Base-by-base conservation (phyloP, 345 rosid species). In the Eucalyptus caleyi region DNA sequence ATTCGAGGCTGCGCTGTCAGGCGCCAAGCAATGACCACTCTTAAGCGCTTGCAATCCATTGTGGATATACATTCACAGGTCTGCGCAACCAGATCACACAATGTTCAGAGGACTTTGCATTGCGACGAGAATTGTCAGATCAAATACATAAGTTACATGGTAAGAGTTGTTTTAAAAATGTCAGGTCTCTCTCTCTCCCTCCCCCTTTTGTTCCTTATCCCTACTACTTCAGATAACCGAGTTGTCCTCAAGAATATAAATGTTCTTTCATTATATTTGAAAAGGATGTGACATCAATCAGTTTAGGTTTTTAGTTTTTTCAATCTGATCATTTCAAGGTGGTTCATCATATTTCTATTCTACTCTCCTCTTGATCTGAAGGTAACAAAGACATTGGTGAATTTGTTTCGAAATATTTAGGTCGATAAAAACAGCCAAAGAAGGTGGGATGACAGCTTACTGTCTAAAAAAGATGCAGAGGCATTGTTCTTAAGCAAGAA, bases 391-490 rank as follows among this genome's bases (percentile, higher is more conserved):
- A 77, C 23, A 19, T 10, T 72, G 47, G 12, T 40, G 83, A 77
- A 21, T 11, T 40, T 77, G 54, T 50, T 37, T 59, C 26, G 5
- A 65, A 69, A 32, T 88, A 89, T 90, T 88, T 95, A 97, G 99
- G 94, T 95, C 92, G 97, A 96, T 42, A 91, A 91, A 85, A 95
- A 88, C 88, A 90, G 95, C 88, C 95, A 94, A 50, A 96, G 92
- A 93, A 94, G 96, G 91, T 96, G 99, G 99, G 97, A 96, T 83
- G 94, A 96, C 86, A 96, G 99, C 93, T 93, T 93, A 53, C 91
- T 96, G 94, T 94, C 99, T 54, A 96, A 95, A 94, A 93, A 97
- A 91, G 98, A 95, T 40, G 97, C 94, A 15, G 94, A 94, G 23
- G 95, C 99, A 2, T 87, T 94, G 67, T 90, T 92, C 72, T 86